Percentiles rank a stretch among this genome's conserved stretches.
Evolutionary conservation across 176 grass and related monocot species (phyloP).

Genomic region (Saccharum officinarum): DNA sequence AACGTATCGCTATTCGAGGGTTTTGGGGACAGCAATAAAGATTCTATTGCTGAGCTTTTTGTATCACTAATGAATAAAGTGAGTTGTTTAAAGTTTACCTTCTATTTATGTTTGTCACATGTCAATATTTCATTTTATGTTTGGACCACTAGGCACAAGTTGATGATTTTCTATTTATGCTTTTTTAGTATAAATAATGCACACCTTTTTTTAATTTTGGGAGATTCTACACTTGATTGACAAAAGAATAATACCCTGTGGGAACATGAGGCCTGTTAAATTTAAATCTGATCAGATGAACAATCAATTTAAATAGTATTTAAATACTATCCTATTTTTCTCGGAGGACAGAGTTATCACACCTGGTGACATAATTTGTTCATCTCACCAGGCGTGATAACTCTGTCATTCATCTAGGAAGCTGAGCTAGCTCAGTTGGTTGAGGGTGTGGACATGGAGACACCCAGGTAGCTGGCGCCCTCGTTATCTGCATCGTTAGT

Average conservation of each 20-base stretch:
- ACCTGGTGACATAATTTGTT: constrained; percentile 4
- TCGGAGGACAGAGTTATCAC: neutral
- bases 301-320: neutral
- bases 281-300: neutral
- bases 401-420: neutral
- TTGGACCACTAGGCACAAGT: constrained; percentile 11
- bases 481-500: neutral
- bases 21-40: constrained; percentile 78
- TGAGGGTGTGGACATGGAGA: neutral
- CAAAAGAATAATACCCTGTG: constrained; percentile 2
- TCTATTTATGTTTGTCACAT: constrained; percentile 29
- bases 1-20: constrained; percentile 48
- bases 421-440: neutral
- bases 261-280: neutral
- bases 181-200: neutral
- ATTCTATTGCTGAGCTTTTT: constrained; percentile 89
- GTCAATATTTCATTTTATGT: neutral
- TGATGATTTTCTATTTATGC: constrained; percentile 9
- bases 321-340: constrained; percentile 11
- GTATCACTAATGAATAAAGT: constrained; percentile 80
- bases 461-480: neutral
- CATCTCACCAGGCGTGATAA: neutral
- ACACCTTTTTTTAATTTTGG: neutral
- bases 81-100: constrained; percentile 34
- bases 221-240: neutral